A percentile compares a stretch with the other conserved stretches of the same genome.
Conservation (phyloP, 768 basidiomycete genomes). For the Mycena olivaceomarginata region DNA sequence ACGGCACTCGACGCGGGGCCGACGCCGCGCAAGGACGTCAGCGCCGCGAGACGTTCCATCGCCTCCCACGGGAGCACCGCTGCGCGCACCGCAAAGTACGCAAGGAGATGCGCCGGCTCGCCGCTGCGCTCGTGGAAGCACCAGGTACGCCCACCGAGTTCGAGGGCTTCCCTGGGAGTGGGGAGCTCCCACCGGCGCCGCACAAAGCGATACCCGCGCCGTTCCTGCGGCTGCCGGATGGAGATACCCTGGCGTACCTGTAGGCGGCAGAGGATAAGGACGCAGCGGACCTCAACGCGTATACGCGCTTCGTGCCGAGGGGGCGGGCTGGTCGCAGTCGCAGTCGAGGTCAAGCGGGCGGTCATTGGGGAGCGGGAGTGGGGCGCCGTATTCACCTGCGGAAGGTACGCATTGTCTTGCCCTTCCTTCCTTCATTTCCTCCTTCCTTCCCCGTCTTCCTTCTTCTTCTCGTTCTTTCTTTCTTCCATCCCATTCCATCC, state of each 20-base stretch:
- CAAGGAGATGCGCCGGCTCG: too few species aligned
- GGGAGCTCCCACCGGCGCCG: background rate
- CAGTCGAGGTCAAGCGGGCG: background rate
- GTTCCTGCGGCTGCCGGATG: background rate
- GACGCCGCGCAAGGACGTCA: slow-evolving; percentile 14
- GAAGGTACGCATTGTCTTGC: background rate
- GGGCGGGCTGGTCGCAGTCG: background rate
- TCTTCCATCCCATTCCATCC: too few species aligned
- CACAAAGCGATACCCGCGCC: slow-evolving; percentile 4
- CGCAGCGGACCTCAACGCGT: background rate
- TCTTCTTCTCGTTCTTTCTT: too few species aligned
- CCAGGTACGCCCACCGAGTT: slow-evolving; percentile 2
- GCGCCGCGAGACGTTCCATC: slow-evolving; percentile 1
- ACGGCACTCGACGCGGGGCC: slow-evolving; percentile 11
- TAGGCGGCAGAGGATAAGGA: too few species aligned
- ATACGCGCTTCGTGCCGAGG: background rate
- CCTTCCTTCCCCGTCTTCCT: background rate
- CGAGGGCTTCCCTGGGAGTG: slow-evolving; percentile 16
- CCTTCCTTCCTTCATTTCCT: too few species aligned
- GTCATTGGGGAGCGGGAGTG: background rate
- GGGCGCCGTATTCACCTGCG: background rate
- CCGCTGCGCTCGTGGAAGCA: too few species aligned
- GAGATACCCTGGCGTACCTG: too few species aligned
- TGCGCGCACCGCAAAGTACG: slow-evolving; percentile 13
- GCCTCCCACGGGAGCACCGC: too few species aligned